Evolutionary conservation across 2,329 filamentous ascomycete species (phyloP).

Genomic region (Fusarium phyllophilum): DNA sequence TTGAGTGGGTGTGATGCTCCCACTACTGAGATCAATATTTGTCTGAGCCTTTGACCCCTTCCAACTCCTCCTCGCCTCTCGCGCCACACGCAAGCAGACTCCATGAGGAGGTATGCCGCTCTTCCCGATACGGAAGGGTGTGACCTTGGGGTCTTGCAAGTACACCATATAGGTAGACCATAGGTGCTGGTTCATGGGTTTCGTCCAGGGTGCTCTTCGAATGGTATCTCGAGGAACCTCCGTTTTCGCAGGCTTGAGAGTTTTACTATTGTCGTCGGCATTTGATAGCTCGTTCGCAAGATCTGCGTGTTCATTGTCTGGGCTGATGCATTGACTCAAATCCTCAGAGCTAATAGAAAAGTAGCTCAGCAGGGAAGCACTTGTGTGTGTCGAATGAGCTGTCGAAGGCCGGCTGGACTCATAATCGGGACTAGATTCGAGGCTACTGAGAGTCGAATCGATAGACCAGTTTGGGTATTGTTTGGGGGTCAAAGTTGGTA

Average conservation of each 20-base stretch:
- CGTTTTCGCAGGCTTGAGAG: slow-evolving; percentile 42
- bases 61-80: slow-evolving; percentile 74
- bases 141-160: slow-evolving; percentile 73
- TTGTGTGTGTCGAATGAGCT: slow-evolving; percentile 68
- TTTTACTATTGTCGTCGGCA: slow-evolving; percentile 47
- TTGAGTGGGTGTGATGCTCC: slow-evolving; percentile 66
- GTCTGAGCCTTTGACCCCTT: slow-evolving; percentile 64
- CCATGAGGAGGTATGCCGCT: slow-evolving; percentile 72
- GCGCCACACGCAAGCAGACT: slow-evolving; percentile 72
- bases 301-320: slow-evolving; percentile 51
- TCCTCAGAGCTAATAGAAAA: slow-evolving; percentile 68
- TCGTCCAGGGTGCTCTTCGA: slow-evolving; percentile 70
- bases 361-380: slow-evolving; percentile 65
- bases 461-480: slow-evolving; percentile 69
- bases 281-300: slow-evolving; percentile 40
- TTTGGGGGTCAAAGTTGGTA: slow-evolving; percentile 56
- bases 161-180: slow-evolving; percentile 74
- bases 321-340: slow-evolving; percentile 61
- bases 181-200: slow-evolving; percentile 71
- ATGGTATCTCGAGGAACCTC: slow-evolving; percentile 43
- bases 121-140: slow-evolving; percentile 71
- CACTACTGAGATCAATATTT: slow-evolving; percentile 55
- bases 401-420: slow-evolving; percentile 70
- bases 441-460: slow-evolving; percentile 65
- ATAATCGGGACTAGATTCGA: slow-evolving; percentile 68